Evolutionary conservation across 2,329 filamentous ascomycete species (phyloP).

Genomic region (Mycosphaerella sp.): DNA sequence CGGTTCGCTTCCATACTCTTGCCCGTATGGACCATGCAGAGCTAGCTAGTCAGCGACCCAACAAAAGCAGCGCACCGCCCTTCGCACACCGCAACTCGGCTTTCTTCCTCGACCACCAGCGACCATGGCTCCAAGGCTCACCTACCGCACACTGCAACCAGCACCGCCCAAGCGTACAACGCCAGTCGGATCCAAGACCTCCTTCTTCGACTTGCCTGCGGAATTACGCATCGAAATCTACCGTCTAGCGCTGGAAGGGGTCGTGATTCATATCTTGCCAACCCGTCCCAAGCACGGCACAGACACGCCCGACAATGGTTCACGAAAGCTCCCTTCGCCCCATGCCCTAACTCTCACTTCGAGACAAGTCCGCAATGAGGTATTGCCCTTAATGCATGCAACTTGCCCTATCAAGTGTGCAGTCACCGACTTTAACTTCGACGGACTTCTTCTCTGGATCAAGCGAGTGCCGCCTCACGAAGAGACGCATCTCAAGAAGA

Average conservation of each 20-base stretch:
- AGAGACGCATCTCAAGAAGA: conserved; percentile 27
- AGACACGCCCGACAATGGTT: conserved; percentile 13
- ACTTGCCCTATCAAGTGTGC: conserved; percentile 27
- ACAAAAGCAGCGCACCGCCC: not conserved
- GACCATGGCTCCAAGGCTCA: conserved; percentile 12
- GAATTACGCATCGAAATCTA: conserved; percentile 33
- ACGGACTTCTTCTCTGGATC: conserved; percentile 29
- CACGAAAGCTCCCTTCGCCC: conserved; percentile 15
- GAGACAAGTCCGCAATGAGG: conserved; percentile 30
- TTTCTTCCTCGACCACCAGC: conserved; percentile 10
- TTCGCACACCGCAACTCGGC: conserved; percentile 1
- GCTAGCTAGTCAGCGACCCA: conserved; percentile 10
- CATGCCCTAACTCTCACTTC: conserved; percentile 27
- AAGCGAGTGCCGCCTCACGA: conserved; percentile 27
- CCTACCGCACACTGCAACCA: conserved; percentile 19
- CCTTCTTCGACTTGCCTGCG: conserved; percentile 31
- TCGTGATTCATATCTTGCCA: conserved; percentile 30
- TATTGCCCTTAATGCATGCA: conserved; percentile 30
- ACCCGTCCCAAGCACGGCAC: conserved; percentile 7
- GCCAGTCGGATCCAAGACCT: conserved; percentile 7
- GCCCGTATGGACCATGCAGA: conserved; percentile 6
- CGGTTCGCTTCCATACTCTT: conserved; percentile 7
- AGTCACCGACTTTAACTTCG: conserved; percentile 33
- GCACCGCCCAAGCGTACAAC: conserved; percentile 8
- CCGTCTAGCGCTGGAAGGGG: conserved; percentile 27